phyloP scores from a whole-genome alignment of 2,329 filamentous ascomycete genomes.

The Magnaporthiopsis incrustans region DNA sequence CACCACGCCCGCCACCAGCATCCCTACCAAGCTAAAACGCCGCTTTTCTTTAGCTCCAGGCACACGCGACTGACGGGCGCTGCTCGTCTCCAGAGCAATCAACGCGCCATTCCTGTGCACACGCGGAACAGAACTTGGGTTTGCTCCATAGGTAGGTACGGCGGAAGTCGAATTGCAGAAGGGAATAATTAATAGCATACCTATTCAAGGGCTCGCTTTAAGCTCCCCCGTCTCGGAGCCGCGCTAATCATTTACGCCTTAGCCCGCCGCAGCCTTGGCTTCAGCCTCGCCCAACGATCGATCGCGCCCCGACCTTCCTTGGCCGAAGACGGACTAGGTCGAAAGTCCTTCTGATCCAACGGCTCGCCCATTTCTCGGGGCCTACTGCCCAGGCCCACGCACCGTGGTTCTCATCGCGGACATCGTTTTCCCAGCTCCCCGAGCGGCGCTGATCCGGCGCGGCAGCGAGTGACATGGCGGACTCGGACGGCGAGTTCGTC shows the following conservation, averaged over 20 bases:
- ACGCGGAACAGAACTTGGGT: background rate
- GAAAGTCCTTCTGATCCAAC: background rate
- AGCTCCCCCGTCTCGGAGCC: background rate
- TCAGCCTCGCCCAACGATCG: background rate
- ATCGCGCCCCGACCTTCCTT: background rate
- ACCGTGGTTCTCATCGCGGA: background rate
- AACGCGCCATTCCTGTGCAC: background rate
- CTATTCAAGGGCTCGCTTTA: too few species aligned
- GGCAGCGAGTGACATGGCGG: slow-evolving; percentile 44
- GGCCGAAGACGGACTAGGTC: background rate
- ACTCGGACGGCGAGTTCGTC: slow-evolving; percentile 66
- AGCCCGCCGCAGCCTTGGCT: background rate
- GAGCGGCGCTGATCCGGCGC: background rate
- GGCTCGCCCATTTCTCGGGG: too few species aligned
- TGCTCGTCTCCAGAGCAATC: background rate
- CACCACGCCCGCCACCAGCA: background rate
- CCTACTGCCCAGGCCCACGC: background rate
- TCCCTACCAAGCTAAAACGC: background rate
- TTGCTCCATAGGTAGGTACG: background rate
- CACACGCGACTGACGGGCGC: background rate
- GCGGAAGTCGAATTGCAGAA: background rate
- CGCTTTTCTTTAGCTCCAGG: background rate
- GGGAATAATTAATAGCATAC: background rate
- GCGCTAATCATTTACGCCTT: background rate
- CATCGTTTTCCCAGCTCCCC: background rate